Percentiles rank a stretch among this genome's conserved stretches.
These are phyloP conservation scores for Coffea humblotiana DNA, from an alignment of 305 asterid genomes.

Conservation along the genomic window DNA sequence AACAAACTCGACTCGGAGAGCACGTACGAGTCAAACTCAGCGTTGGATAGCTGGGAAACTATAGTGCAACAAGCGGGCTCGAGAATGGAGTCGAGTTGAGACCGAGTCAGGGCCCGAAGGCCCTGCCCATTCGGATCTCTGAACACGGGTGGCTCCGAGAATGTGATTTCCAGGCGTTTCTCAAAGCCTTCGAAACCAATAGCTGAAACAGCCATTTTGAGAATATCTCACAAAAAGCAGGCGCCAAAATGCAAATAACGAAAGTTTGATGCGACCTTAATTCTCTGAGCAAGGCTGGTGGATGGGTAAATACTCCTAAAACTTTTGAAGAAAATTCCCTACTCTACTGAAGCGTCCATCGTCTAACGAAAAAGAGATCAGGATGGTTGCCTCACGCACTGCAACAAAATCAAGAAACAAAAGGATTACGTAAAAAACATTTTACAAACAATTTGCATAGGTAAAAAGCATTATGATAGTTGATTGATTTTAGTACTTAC, in stretches of 20 bases:
- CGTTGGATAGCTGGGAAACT: conserved; percentile 36
- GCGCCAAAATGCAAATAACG: neutral
- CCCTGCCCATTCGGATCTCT: conserved; percentile 33
- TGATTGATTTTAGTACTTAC: conserved; percentile 9
- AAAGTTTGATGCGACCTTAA: neutral
- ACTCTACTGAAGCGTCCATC: conserved; percentile 26
- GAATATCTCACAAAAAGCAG: neutral
- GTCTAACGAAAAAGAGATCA: conserved; percentile 23
- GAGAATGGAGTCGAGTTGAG: conserved; percentile 38
- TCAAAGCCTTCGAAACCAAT: conserved; percentile 52
- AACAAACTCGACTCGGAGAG: conserved; percentile 53
- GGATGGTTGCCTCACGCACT: conserved; percentile 51
- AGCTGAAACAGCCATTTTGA: conserved; percentile 35
- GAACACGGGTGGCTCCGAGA: conserved; percentile 23
- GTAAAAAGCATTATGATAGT: no score
- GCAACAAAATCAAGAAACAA: conserved; percentile 13
- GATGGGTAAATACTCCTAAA: neutral
- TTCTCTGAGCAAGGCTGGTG: neutral
- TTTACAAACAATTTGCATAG: neutral
- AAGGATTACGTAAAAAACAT: neutral
- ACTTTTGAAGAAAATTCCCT: neutral
- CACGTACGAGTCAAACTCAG: conserved; percentile 44
- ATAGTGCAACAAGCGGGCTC: conserved; percentile 47
- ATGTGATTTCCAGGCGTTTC: conserved; percentile 41
- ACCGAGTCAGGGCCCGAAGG: conserved; percentile 30